Percentiles rank a stretch among this genome's conserved stretches.
Evolutionary conservation across 805 yeast species (phyloP).

Genomic region (Candida orba): DNA sequence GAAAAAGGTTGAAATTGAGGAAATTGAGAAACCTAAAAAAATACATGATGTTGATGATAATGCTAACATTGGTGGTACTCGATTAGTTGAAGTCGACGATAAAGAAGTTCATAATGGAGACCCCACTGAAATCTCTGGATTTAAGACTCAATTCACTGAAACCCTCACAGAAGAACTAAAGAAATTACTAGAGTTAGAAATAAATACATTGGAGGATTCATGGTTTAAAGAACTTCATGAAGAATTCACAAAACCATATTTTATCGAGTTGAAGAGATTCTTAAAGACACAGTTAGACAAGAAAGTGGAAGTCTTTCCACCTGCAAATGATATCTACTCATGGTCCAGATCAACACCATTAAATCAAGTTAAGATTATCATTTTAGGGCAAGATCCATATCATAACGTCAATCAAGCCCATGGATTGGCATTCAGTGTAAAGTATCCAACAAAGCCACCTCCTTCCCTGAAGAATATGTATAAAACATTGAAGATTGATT

Average conservation of each 20-base stretch:
- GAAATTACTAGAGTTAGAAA: slow-evolving; percentile 56
- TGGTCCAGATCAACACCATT: slow-evolving; percentile 89
- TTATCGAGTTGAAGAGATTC: slow-evolving; percentile 62
- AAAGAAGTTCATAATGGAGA: not conserved
- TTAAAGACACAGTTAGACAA: slow-evolving; percentile 39
- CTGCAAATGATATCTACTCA: slow-evolving; percentile 68
- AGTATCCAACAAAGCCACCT: slow-evolving; percentile 79
- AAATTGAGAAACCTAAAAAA: not conserved
- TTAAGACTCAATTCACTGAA: slow-evolving; percentile 9
- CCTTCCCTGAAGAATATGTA: slow-evolving; percentile 84
- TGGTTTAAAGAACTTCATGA: slow-evolving; percentile 69
- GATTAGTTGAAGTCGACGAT: no score
- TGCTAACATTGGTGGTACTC: no score
- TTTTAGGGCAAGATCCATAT: slow-evolving; percentile 95
- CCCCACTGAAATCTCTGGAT: not conserved
- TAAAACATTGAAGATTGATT: slow-evolving; percentile 67
- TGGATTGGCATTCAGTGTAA: slow-evolving; percentile 90
- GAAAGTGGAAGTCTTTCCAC: slow-evolving; percentile 69
- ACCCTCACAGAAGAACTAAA: slow-evolving; percentile 32
- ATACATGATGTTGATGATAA: no score
- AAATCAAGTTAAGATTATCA: slow-evolving; percentile 61
- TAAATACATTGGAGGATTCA: slow-evolving; percentile 58
- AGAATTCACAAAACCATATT: slow-evolving; percentile 82
- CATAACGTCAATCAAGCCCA: slow-evolving; percentile 93
- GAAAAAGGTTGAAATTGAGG: no score